Conservation (phyloP, 139 green algal species). For the Micromonas pusilla region DNA sequence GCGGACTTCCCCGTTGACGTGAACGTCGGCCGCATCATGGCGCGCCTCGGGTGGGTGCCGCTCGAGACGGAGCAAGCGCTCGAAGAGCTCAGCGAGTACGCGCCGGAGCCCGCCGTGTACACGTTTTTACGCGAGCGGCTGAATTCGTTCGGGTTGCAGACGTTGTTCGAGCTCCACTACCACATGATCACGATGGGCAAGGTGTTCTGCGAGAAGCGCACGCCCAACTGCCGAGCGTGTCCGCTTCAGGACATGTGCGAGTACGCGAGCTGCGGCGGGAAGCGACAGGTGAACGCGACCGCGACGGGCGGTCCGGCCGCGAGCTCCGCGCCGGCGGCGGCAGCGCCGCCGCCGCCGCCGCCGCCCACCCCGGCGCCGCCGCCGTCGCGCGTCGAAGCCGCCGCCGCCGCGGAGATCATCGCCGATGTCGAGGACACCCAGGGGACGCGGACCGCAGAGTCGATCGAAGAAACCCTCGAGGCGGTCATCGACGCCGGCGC, state of each 20-base stretch:
- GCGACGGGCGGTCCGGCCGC: neutral
- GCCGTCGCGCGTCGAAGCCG: neutral
- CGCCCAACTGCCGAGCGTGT: conserved; percentile 65
- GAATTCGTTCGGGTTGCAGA: conserved; percentile 16
- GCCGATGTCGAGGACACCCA: neutral
- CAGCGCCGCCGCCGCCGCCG: neutral
- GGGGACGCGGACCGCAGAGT: neutral
- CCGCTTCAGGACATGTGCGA: conserved; percentile 55
- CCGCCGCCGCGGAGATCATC: neutral
- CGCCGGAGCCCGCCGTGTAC: conserved; percentile 62
- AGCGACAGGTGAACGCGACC: conserved; percentile 13
- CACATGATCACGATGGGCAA: conserved; percentile 86
- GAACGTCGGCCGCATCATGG: conserved; percentile 65
- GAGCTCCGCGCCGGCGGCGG: neutral
- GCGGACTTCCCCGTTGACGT: conserved; percentile 65
- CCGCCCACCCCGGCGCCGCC: neutral
- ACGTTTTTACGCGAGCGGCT: conserved; percentile 36
- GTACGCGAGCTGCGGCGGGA: conserved; percentile 47
- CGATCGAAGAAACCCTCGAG: neutral
- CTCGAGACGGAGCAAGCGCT: conserved; percentile 37
- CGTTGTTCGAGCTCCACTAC: conserved; percentile 86
- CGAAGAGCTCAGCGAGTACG: conserved; percentile 66
- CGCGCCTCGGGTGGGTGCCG: conserved; percentile 63
- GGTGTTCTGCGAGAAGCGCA: conserved; percentile 62
- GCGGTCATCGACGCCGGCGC: neutral